These are phyloP conservation scores for Tolypocladium inflatum DNA, from an alignment of 2,329 filamentous ascomycete genomes.

Conservation along the genomic window DNA sequence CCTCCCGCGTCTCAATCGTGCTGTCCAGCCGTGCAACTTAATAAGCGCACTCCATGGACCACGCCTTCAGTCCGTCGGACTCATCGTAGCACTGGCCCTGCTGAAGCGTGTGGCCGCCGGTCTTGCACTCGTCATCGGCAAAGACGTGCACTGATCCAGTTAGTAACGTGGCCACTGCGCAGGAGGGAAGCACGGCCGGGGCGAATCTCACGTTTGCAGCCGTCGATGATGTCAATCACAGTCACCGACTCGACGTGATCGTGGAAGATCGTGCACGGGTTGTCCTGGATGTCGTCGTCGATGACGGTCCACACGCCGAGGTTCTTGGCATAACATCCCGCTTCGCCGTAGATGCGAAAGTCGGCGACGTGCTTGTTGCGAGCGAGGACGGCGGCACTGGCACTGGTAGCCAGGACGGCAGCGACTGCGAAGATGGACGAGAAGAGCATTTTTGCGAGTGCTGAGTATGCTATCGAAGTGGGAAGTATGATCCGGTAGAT, in stretches of 20 bases:
- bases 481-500: neutral
- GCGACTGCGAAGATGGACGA: constrained; percentile 3
- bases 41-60: constrained; percentile 6
- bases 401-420: constrained; percentile 5
- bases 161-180: neutral
- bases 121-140: constrained; percentile 4
- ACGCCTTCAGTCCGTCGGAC: constrained; percentile 2
- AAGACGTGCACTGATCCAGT: constrained; percentile 8
- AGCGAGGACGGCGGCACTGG: constrained; percentile 7
- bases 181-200: neutral
- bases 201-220: constrained; percentile 9
- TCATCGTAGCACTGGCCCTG: neutral
- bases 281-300: constrained; percentile 9
- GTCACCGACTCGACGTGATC: constrained; percentile 7
- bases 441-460: constrained; percentile 7
- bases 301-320: constrained; percentile 16
- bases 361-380: constrained; percentile 14
- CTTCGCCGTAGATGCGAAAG: constrained; percentile 12
- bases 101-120: neutral
- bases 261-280: constrained; percentile 10
- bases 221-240: constrained; percentile 6
- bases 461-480: neutral
- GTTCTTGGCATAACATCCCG: constrained; percentile 10
- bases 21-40: neutral
- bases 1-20: neutral